Conservation (phyloP, 75 land plant genomes). For the Chamaecyparis obtusa region DNA sequence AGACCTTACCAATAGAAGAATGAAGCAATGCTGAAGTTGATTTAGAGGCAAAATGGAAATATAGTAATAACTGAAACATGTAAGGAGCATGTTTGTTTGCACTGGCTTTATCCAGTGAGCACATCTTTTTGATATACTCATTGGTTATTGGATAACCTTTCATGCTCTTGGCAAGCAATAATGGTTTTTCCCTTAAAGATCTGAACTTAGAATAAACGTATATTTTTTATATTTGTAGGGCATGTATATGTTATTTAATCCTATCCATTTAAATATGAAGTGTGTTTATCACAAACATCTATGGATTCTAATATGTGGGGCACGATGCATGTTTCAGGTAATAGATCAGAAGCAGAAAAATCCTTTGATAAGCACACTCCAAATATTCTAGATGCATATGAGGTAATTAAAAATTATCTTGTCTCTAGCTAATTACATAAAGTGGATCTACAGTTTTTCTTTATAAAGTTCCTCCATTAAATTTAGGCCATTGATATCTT, state of each 20-base stretch:
- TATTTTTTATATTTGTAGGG: background rate
- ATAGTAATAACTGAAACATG: background rate
- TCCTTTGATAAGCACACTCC: background rate
- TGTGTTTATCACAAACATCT: background rate
- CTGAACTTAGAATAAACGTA: background rate
- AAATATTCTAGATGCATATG: background rate
- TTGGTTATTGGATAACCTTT: background rate
- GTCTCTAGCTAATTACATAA: background rate
- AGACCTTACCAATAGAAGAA: too few species aligned
- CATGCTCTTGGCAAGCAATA: background rate
- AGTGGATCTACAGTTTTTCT: background rate
- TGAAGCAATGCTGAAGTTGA: background rate
- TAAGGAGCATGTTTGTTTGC: background rate
- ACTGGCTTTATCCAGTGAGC: background rate
- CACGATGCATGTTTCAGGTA: background rate
- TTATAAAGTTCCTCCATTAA: background rate
- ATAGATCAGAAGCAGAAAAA: constrained; percentile 1
- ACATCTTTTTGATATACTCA: background rate
- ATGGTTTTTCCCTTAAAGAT: background rate
- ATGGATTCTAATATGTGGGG: background rate
- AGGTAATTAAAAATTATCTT: background rate
- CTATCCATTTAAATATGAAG: background rate
- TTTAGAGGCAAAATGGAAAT: background rate
- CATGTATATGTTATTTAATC: background rate
- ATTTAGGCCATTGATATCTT: background rate